Evolutionary conservation across 1,284 basidiomycete species (phyloP), one percentile per base, ranked within the genome.

Genomic region (Laetiporus sulphureus): DNA sequence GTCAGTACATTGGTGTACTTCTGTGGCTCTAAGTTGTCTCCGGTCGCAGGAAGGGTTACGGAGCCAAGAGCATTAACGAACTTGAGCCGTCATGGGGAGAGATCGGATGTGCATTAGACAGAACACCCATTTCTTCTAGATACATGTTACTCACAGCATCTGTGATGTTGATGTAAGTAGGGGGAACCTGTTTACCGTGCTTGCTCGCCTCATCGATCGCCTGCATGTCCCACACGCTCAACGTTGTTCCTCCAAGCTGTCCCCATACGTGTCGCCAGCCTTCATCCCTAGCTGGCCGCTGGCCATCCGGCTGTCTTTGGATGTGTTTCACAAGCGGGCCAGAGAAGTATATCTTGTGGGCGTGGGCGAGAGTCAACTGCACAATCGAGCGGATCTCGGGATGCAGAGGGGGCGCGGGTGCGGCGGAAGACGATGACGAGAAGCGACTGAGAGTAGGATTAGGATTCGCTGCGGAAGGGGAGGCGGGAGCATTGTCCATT

Each of bases 201-300:
- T 75, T 77, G 52, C 79, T 90, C 4, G 91, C 90, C 61, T 85
- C 79, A 48, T 88, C 77, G 44, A 93, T 82, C 50, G 83, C 76
- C 53, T 76, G 75, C 79, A 92, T 92, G 60, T 89, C 86, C 90
- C 91, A 93, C 32, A 91, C 71, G 54, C 91, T 94, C 42, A 97
- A 73, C 6, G 91, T 93, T 6, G 92, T 96, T 4, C 93, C 93
- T 32, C 88, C 87, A 21, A 97, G 72, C 65, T 97, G 93, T 1
- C 88, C 87, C 91, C 91, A 95, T 7, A 95, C 83, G n/a, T 90
- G 77, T 6, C 75, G 72, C 91, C 91, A 94, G n/a, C 86, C 85
- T 22, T 91, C 83, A 52, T 92, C 77, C 59, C 81, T 80, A 51
- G 69, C 53, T 36, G 86, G 72, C 56, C 73, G 73, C 47, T 82